These are phyloP conservation scores for Saccharomycopsis amapae DNA, from an alignment of 805 yeast species.

Conservation along the genomic window DNA sequence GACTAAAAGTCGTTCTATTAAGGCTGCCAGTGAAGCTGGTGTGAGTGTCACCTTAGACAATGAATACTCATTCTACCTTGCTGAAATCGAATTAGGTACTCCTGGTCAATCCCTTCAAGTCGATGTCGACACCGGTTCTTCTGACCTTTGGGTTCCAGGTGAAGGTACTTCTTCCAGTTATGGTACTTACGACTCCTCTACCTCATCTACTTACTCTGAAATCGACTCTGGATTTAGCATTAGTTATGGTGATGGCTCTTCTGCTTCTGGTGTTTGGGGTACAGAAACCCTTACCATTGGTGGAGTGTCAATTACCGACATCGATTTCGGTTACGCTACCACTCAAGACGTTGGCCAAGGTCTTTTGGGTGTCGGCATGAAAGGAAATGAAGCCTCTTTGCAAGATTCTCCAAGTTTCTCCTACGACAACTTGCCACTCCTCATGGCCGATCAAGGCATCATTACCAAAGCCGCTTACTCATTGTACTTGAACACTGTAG, in stretches of 20 bases:
- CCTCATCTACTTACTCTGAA: constrained; percentile 26
- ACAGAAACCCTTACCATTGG: constrained; percentile 20
- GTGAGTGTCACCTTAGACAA: constrained; percentile 28
- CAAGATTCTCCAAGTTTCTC: constrained; percentile 47
- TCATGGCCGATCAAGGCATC: constrained; percentile 33
- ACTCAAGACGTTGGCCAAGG: constrained; percentile 11
- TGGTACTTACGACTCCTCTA: constrained; percentile 24
- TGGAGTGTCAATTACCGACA: constrained; percentile 11
- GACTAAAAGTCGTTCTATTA: neutral
- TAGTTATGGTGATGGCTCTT: constrained; percentile 41
- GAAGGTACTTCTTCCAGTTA: constrained; percentile 9
- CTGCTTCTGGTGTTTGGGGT: constrained; percentile 43
- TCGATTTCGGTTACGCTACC: constrained; percentile 16
- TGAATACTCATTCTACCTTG: constrained; percentile 36
- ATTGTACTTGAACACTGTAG: constrained; percentile 33
- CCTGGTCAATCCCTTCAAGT: constrained; percentile 37
- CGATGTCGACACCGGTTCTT: constrained; percentile 43
- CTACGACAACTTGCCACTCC: constrained; percentile 27
- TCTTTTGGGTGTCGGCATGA: constrained; percentile 68
- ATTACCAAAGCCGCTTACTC: constrained; percentile 39
- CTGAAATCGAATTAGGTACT: constrained; percentile 38
- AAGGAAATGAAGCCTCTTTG: constrained; percentile 50
- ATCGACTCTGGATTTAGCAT: constrained; percentile 31
- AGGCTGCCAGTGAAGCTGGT: constrained; percentile 5
- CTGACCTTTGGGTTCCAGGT: constrained; percentile 42